Conservation (phyloP, 2,329 filamentous ascomycete genomes). For the Colletotrichum orbiculare region DNA sequence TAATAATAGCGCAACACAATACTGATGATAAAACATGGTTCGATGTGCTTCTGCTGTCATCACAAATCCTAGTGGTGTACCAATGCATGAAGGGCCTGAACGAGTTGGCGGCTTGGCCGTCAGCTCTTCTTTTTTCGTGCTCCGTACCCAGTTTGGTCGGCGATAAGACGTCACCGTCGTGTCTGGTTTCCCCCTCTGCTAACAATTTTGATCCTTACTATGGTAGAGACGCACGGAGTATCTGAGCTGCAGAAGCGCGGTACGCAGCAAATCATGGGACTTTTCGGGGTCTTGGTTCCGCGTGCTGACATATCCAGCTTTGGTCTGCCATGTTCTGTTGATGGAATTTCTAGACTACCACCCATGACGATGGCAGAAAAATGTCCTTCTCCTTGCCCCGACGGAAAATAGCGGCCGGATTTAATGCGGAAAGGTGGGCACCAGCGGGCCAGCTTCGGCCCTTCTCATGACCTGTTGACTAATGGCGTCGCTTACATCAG, state of each 20-base stretch:
- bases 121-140: too few species aligned
- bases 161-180: too few species aligned
- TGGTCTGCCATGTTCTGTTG: not conserved
- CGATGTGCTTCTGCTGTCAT: constrained; percentile 35
- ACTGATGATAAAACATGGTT: constrained; percentile 25
- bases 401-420: constrained; percentile 12
- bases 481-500: constrained; percentile 24
- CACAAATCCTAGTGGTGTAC: constrained; percentile 31
- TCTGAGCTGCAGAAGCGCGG: not conserved
- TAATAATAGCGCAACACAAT: constrained; percentile 1
- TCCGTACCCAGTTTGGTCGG: too few species aligned
- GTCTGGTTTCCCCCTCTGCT: not conserved
- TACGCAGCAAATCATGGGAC: not conserved
- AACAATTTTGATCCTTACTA: not conserved
- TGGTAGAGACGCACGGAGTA: not conserved
- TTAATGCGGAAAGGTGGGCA: constrained; percentile 15
- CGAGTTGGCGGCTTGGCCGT: too few species aligned
- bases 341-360: constrained; percentile 7
- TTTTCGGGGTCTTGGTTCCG: constrained; percentile 31
- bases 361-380: not conserved
- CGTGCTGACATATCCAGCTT: constrained; percentile 33
- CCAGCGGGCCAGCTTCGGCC: constrained; percentile 32
- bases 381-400: not conserved
- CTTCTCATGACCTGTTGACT: constrained; percentile 9
- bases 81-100: not conserved